These are phyloP conservation scores for Pythium graminicola DNA, from an alignment of 352 stramenopile genomes.

Conservation along the genomic window DNA sequence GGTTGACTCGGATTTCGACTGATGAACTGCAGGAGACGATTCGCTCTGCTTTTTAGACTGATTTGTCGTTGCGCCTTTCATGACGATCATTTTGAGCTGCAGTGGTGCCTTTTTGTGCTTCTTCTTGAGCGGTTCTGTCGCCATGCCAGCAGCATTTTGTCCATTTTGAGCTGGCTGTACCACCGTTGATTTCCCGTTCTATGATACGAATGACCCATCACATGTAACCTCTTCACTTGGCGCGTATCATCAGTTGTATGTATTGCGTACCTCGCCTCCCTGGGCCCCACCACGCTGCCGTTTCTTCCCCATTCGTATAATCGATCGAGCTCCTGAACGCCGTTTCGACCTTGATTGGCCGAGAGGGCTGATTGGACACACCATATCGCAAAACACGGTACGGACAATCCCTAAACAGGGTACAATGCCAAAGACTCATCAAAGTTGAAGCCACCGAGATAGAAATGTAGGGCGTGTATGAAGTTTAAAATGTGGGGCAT, in stretches of 20 bases:
- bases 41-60: conserved; percentile 14
- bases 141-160: conserved; percentile 1
- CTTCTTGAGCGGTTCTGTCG: conserved; percentile 10
- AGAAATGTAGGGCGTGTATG: conserved; percentile 12
- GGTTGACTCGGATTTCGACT: background rate
- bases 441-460: conserved; percentile 18
- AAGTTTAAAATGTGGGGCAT: no score
- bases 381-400: conserved; percentile 20
- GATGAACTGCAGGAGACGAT: background rate
- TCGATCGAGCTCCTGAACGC: background rate
- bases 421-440: no score
- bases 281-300: conserved; percentile 17
- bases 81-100: conserved; percentile 26
- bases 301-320: conserved; percentile 23
- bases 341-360: conserved; percentile 20
- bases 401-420: conserved; percentile 8
- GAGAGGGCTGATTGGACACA: conserved; percentile 7
- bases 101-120: conserved; percentile 27
- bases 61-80: conserved; percentile 22
- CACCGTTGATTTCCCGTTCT: background rate
- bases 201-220: background rate
- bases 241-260: background rate
- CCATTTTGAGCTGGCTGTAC: background rate
- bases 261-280: conserved; percentile 6
- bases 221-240: background rate